Conservation (phyloP, 345 rosid species). For the Limnanthes douglasii region DNA sequence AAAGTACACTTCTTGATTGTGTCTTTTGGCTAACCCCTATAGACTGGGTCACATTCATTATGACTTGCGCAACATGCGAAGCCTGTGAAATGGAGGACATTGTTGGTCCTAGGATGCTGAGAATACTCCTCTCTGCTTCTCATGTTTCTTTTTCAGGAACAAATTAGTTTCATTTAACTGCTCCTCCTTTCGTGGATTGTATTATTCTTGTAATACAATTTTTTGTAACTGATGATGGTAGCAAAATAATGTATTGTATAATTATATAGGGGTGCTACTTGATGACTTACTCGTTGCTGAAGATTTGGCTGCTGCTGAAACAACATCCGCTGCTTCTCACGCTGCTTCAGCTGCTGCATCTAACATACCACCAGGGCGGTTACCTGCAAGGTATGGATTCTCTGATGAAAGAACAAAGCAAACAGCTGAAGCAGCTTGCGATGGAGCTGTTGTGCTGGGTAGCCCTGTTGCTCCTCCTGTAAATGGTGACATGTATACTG, state of each 20-base stretch:
- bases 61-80: no score
- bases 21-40: no score
- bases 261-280: constrained; percentile 70
- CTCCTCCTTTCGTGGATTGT: background rate
- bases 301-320: constrained; percentile 91
- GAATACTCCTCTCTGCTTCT: no score
- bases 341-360: constrained; percentile 88
- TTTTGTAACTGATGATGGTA: background rate
- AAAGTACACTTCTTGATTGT: no score
- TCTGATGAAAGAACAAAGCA: constrained; percentile 75
- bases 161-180: background rate
- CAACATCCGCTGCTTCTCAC: constrained; percentile 81
- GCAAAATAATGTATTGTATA: constrained; percentile 5
- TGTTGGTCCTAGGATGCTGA: no score
- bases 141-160: background rate
- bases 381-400: constrained; percentile 69
- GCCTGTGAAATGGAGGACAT: no score
- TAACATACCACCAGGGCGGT: constrained; percentile 36
- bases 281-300: constrained; percentile 97
- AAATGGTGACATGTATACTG: constrained; percentile 88
- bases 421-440: constrained; percentile 47
- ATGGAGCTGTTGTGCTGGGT: constrained; percentile 83
- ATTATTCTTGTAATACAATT: background rate
- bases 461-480: constrained; percentile 92
- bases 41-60: no score